Conservation (phyloP, 306 rosid species). For the Lathyrus oleraceus region DNA sequence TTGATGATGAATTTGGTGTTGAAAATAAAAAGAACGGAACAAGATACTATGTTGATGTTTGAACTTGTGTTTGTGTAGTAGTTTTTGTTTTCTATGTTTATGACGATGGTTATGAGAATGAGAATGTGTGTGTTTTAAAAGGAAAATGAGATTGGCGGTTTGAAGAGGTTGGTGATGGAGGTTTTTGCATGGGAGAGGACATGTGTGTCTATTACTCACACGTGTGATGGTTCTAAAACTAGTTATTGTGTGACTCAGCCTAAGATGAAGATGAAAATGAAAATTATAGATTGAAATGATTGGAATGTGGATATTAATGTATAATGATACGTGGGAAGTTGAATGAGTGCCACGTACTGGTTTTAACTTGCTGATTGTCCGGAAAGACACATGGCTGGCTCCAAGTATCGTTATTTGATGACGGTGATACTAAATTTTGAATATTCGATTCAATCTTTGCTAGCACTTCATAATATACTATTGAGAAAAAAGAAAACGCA, state of each 20-base stretch:
- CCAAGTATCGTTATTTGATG: not conserved
- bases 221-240: conserved; percentile 40
- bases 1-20: not conserved
- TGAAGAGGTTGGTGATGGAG: conserved; percentile 33
- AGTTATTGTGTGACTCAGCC: conserved; percentile 35
- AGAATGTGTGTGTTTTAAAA: conserved; percentile 22
- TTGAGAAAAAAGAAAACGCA: too few species aligned
- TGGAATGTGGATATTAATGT: not conserved
- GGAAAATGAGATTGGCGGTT: conserved; percentile 42
- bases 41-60: not conserved
- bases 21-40: not conserved
- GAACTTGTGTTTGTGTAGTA: not conserved
- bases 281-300: conserved; percentile 17
- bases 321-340: conserved; percentile 37
- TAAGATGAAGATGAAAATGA: not conserved
- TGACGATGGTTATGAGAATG: not conserved
- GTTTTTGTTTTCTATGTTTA: not conserved
- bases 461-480: too few species aligned
- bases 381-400: conserved; percentile 24
- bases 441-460: not conserved
- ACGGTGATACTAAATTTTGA: not conserved
- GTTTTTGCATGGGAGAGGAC: conserved; percentile 52
- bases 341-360: not conserved
- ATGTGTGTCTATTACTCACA: conserved; percentile 38
- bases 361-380: not conserved